Evolutionary conservation across 2,329 filamentous ascomycete species (phyloP), one percentile per base, ranked within the genome.

Genomic region (Botrytis cinerea): DNA sequence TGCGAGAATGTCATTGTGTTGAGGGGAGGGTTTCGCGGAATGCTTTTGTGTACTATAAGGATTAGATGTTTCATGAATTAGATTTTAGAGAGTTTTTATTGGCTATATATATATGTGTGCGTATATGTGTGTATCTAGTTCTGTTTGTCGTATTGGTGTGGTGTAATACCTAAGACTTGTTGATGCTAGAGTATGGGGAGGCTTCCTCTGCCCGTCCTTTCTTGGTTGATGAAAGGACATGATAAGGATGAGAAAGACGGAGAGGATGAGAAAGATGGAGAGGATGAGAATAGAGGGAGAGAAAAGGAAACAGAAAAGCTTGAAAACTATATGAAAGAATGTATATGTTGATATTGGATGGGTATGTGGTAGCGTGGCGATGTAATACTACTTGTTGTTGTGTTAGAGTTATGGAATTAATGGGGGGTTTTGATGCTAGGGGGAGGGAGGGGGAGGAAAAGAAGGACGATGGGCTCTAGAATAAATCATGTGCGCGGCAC

Each of bases 111-210:
- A 38, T 38, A 38, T 38, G 7, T 38, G 7, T 38, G 7, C 7
- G 35, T 25, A 1, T 7, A 1, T n/a, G 6, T 16, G 6, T 51
- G 2, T 54, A 16, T 54, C 48, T n/a, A n/a, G 48, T 54, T 54
- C 12, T 0, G 6, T 54, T 16, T 54, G 12, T 16, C 0, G 48
- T n/a, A 16, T 54, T 14, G 14, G 25, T 54, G 12, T 16, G n/a
- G 25, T 54, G 48, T 22, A 16, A 54, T n/a, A 0, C 2, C 7
- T 16, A 54, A n/a, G 2, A 7, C 12, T 12, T 1, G 1, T n/a
- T 54, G 0, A 7, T 54, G 2, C 48, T 54, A n/a, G 48, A 25
- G 48, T 1, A 25, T 5, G 43, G 4, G 46, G 22, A 38, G 35
- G 35, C 35, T 38, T 38, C 35, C 5, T 38, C 35, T 35, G 32